Evolutionary conservation across 2,329 filamentous ascomycete species (phyloP).

Genomic region (Aspergillus sp.): DNA sequence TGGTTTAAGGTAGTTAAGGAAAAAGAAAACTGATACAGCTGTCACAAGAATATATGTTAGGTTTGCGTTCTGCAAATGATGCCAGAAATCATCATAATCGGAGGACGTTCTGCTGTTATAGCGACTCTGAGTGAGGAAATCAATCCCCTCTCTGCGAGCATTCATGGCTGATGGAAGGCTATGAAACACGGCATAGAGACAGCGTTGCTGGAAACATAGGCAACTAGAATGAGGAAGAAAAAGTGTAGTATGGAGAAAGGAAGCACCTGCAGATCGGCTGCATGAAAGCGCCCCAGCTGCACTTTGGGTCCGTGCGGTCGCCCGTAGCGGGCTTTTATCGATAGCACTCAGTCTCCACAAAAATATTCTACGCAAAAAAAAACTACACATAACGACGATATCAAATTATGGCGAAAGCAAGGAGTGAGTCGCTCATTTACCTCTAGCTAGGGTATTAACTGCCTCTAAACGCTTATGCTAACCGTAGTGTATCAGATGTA

Average conservation of each 20-base stretch:
- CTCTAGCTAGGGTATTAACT: neutral
- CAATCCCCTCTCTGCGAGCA: constrained; percentile 31
- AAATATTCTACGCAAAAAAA: constrained; percentile 16
- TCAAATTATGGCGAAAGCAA: constrained; percentile 41
- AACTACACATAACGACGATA: constrained; percentile 10
- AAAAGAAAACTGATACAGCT: constrained; percentile 28
- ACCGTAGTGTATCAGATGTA: constrained; percentile 40
- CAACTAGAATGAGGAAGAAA: constrained; percentile 13
- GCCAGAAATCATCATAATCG: constrained; percentile 32
- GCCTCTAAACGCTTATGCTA: constrained; percentile 4
- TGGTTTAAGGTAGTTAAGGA: constrained; percentile 32
- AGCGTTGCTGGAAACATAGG: constrained; percentile 6
- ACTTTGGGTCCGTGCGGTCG: constrained; percentile 22
- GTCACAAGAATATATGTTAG: constrained; percentile 32
- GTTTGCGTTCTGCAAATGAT: constrained; percentile 27
- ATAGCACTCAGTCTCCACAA: constrained; percentile 35
- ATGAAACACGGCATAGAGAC: constrained; percentile 23
- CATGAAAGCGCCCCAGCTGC: constrained; percentile 23
- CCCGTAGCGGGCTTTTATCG: constrained; percentile 39
- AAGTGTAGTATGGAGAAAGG: constrained; percentile 16
- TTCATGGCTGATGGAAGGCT: constrained; percentile 35
- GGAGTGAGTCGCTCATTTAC: constrained; percentile 22
- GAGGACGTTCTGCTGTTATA: constrained; percentile 27
- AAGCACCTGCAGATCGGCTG: constrained; percentile 8
- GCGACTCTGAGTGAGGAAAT: constrained; percentile 30